phyloP scores from a whole-genome alignment of 176 grass and related monocot genomes.

The Cenchrus fungigraminus region DNA sequence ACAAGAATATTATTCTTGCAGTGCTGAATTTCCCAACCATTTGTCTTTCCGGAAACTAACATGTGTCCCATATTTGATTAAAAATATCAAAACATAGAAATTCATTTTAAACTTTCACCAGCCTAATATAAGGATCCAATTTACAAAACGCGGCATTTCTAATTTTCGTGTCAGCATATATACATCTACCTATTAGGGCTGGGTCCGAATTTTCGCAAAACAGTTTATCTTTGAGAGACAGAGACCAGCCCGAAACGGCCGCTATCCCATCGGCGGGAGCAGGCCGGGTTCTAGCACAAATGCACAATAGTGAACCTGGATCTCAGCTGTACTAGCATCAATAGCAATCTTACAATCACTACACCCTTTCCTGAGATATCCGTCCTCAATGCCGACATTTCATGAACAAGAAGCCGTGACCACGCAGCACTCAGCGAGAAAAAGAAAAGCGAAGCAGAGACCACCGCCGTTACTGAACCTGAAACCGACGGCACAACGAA shows the following conservation, averaged over 20 bases:
- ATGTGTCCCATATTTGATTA: too few relatives aligned
- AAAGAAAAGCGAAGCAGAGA: neutral
- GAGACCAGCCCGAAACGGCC: neutral
- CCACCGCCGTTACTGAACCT: conserved; percentile 17
- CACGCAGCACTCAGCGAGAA: neutral
- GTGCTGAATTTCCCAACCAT: too few relatives aligned
- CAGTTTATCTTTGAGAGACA: too few relatives aligned
- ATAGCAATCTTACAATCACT: neutral
- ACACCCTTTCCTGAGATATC: neutral
- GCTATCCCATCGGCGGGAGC: neutral
- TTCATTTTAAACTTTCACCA: too few relatives aligned
- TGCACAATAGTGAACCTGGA: neutral
- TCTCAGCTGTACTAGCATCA: neutral
- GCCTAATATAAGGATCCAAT: too few relatives aligned
- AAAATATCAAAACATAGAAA: too few relatives aligned
- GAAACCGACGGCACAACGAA: conserved; percentile 45
- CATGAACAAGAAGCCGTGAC: neutral
- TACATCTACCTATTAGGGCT: too few relatives aligned
- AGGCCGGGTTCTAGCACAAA: neutral
- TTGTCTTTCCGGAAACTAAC: too few relatives aligned
- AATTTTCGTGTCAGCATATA: too few relatives aligned
- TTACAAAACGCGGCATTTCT: too few relatives aligned
- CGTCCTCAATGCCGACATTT: neutral
- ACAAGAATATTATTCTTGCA: too few relatives aligned
- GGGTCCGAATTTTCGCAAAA: too few relatives aligned